Percentiles rank a stretch among this genome's conserved stretches.
These are phyloP conservation scores for Kernera saxatilis DNA, from an alignment of 345 rosid species.

Conservation along the genomic window DNA sequence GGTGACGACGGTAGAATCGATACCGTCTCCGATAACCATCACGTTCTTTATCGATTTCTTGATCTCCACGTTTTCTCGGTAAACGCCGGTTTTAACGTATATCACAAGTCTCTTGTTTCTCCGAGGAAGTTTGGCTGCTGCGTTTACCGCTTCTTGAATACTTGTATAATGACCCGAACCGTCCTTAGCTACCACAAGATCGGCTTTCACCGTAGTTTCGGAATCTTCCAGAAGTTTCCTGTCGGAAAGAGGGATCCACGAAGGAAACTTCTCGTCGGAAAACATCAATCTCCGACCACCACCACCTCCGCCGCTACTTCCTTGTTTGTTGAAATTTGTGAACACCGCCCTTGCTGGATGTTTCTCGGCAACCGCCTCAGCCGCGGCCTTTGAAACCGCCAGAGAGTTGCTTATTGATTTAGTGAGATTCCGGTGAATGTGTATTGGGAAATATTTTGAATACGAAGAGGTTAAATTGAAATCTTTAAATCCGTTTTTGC, in stretches of 20 bases:
- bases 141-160: conserved; percentile 60
- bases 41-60: conserved; percentile 50
- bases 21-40: conserved; percentile 82
- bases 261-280: conserved; percentile 41
- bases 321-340: conserved; percentile 9
- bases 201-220: conserved; percentile 26
- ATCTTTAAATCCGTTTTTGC: conserved; percentile 67
- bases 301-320: neutral
- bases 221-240: conserved; percentile 50
- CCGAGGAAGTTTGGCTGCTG: conserved; percentile 27
- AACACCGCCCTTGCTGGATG: conserved; percentile 8
- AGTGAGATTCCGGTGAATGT: conserved; percentile 44
- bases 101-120: conserved; percentile 50
- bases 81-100: conserved; percentile 69
- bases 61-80: conserved; percentile 58
- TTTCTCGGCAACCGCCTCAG: conserved; percentile 11
- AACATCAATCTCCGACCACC: conserved; percentile 42
- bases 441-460: conserved; percentile 34
- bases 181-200: conserved; percentile 79
- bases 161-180: conserved; percentile 69
- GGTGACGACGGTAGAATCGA: conserved; percentile 62
- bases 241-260: conserved; percentile 57
- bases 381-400: conserved; percentile 44
- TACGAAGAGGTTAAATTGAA: conserved; percentile 37
- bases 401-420: conserved; percentile 69